phyloP scores from a whole-genome alignment of 108 stramenopile genomes.

The Nitzschia palea region DNA sequence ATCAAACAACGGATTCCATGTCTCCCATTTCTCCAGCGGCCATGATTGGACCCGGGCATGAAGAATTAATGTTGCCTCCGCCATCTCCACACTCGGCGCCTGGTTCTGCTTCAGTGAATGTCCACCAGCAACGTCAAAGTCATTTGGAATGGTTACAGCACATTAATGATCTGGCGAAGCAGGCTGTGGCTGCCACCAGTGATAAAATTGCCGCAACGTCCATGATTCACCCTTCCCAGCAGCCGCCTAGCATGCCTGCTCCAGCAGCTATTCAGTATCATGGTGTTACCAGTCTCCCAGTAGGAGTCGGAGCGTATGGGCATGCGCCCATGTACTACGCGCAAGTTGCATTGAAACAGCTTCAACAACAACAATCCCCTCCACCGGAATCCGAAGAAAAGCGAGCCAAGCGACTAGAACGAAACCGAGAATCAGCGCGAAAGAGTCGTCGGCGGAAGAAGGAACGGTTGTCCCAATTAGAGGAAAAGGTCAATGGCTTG shows the following conservation, averaged over 20 bases:
- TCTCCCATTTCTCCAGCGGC: slow-evolving; percentile 77
- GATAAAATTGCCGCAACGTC: not conserved
- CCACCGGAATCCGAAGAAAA: slow-evolving; percentile 71
- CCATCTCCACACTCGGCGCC: slow-evolving; percentile 23
- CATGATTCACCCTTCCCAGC: slow-evolving; percentile 17
- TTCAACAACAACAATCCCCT: slow-evolving; percentile 35
- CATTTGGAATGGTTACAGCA: slow-evolving; percentile 57
- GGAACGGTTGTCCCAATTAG: slow-evolving; percentile 60
- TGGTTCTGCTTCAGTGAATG: not conserved
- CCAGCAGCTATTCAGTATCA: slow-evolving; percentile 31
- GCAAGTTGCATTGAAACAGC: slow-evolving; percentile 18
- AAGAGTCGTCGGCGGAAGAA: slow-evolving; percentile 81
- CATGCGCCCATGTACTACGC: slow-evolving; percentile 16
- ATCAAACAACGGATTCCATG: not conserved
- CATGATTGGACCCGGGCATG: slow-evolving; percentile 60
- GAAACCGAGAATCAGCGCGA: slow-evolving; percentile 86
- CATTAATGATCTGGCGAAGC: slow-evolving; percentile 47
- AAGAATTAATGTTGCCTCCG: slow-evolving; percentile 79
- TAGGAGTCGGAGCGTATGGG: not conserved
- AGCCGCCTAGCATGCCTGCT: slow-evolving; percentile 32
- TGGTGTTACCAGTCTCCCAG: slow-evolving; percentile 17
- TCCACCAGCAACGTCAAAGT: slow-evolving; percentile 23
- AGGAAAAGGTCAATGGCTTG: slow-evolving; percentile 60
- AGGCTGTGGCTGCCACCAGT: slow-evolving; percentile 18
- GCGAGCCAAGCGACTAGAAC: slow-evolving; percentile 74